Evolutionary conservation across 108 stramenopile species (phyloP).

Genomic region (Epithemia pelagica): DNA sequence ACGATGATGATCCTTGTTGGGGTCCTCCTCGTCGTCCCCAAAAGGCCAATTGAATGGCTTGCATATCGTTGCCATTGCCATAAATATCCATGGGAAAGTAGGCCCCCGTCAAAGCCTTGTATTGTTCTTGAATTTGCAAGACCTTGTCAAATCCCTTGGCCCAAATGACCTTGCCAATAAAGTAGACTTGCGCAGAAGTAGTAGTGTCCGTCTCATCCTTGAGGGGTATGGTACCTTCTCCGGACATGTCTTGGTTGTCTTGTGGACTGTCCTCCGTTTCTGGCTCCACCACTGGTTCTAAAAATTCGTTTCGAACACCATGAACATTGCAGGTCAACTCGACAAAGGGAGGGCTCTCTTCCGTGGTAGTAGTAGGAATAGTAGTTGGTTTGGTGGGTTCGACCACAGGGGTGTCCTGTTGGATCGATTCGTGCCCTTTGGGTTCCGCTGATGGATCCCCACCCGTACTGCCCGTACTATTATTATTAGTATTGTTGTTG

Average conservation of each 20-base stretch:
- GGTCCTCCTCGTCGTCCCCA: conserved; percentile 41
- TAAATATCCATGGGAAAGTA: conserved; percentile 74
- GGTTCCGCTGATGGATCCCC: not conserved
- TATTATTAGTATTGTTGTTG: too few relatives aligned
- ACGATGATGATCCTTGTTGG: not conserved
- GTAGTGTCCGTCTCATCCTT: not conserved
- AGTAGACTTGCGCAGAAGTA: conserved; percentile 52
- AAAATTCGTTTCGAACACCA: conserved; percentile 82
- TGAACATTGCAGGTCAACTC: conserved; percentile 92
- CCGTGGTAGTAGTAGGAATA: not conserved
- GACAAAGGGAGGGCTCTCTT: conserved; percentile 20
- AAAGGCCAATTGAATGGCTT: conserved; percentile 58
- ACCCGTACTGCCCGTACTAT: too few relatives aligned
- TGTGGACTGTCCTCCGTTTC: conserved; percentile 7
- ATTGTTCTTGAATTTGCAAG: conserved; percentile 62
- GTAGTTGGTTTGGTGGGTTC: not conserved
- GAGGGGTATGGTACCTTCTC: not conserved
- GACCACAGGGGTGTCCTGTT: not conserved
- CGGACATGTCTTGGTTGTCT: not conserved
- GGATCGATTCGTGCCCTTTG: too few relatives aligned
- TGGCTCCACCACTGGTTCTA: conserved; percentile 40
- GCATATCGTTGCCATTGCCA: conserved; percentile 63
- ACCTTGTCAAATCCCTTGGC: conserved; percentile 89
- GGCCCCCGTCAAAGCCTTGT: conserved; percentile 36
- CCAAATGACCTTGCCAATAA: conserved; percentile 94